Percentiles rank a stretch among this genome's conserved stretches.
These are phyloP conservation scores for Tulasnella sp. DNA, from an alignment of 768 basidiomycete genomes.

Conservation along the genomic window DNA sequence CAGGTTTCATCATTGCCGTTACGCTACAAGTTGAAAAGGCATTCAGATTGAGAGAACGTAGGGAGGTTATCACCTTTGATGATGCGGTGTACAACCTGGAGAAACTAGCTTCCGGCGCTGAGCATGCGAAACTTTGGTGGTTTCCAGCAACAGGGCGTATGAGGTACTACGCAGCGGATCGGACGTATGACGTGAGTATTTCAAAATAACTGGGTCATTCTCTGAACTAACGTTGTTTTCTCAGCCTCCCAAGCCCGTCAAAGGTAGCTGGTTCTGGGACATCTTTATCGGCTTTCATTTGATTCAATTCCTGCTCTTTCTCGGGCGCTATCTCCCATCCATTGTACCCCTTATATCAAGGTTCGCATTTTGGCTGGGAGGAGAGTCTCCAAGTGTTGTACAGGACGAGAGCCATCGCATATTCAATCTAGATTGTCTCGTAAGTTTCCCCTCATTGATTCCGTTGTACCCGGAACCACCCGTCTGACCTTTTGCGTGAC, in stretches of 20 bases:
- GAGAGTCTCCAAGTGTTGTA: conserved; percentile 38
- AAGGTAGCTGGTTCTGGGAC: conserved; percentile 51
- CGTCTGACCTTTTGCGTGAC: neutral
- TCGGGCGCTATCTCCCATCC: conserved; percentile 50
- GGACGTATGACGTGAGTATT: conserved; percentile 11
- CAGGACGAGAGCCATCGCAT: conserved; percentile 71
- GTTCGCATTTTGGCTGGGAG: conserved; percentile 48
- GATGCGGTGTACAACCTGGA: conserved; percentile 48
- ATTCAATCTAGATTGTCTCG: conserved; percentile 89
- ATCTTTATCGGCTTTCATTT: conserved; percentile 65
- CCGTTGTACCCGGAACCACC: neutral
- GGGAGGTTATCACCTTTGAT: conserved; percentile 48
- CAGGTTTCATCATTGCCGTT: conserved; percentile 73
- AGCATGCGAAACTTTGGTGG: conserved; percentile 96
- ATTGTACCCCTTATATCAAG: conserved; percentile 39
- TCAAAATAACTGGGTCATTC: neutral
- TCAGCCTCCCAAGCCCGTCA: conserved; percentile 25
- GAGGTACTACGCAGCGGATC: conserved; percentile 41
- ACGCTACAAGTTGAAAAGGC: conserved; percentile 67
- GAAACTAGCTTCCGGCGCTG: conserved; percentile 42
- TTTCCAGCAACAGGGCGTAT: conserved; percentile 68
- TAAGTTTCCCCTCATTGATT: conserved; percentile 30
- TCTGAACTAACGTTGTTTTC: conserved; percentile 13
- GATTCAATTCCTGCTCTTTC: conserved; percentile 70
- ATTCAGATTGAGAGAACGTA: conserved; percentile 66